These are phyloP conservation scores for Petunia axillaris DNA, from an alignment of 257 asterid genomes.

Conservation along the genomic window DNA sequence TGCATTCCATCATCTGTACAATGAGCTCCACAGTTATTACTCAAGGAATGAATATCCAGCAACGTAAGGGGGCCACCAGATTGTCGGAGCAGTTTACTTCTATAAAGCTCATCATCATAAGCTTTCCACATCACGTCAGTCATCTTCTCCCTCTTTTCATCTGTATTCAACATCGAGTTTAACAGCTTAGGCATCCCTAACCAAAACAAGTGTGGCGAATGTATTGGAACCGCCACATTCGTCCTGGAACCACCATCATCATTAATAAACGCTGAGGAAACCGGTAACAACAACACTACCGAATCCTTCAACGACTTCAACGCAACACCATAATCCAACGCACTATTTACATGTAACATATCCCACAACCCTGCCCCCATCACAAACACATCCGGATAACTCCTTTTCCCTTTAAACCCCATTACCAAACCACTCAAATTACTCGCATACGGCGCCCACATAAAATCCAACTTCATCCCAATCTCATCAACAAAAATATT, in stretches of 20 bases:
- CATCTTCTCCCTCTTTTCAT: slow-evolving; percentile 80
- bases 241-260: background rate
- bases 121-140: slow-evolving; percentile 43
- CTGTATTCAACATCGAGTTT: slow-evolving; percentile 70
- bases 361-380: slow-evolving; percentile 98
- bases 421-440: slow-evolving; percentile 64
- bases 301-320: slow-evolving; percentile 61
- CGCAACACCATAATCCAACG: slow-evolving; percentile 53
- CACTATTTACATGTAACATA: slow-evolving; percentile 77
- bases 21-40: slow-evolving; percentile 62
- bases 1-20: slow-evolving; percentile 95
- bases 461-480: slow-evolving; percentile 82
- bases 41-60: slow-evolving; percentile 66
- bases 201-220: slow-evolving; percentile 80
- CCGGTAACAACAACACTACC: slow-evolving; percentile 61
- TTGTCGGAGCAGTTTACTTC: slow-evolving; percentile 57
- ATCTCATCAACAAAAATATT: slow-evolving; percentile 62
- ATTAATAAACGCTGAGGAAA: slow-evolving; percentile 44
- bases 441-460: slow-evolving; percentile 81
- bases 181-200: slow-evolving; percentile 86
- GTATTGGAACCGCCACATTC: slow-evolving; percentile 31
- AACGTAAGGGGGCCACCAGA: slow-evolving; percentile 73
- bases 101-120: slow-evolving; percentile 54
- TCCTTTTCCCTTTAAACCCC: slow-evolving; percentile 44
- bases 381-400: slow-evolving; percentile 74